Evolutionary conservation across 768 basidiomycete genomes (phyloP), one percentile per base, ranked within the genome.

Genomic region (Lactarius trivialis): DNA sequence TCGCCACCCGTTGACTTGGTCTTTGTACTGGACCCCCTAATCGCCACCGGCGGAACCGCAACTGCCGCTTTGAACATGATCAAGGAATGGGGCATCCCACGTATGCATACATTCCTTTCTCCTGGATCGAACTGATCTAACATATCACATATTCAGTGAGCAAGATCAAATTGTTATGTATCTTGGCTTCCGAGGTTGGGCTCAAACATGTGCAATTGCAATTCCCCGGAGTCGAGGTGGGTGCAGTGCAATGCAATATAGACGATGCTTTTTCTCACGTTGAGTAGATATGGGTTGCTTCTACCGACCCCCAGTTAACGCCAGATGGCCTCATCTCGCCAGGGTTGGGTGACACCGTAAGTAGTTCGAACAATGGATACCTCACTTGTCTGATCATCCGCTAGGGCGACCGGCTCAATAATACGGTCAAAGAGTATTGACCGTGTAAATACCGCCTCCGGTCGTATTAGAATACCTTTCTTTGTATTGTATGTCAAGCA

Each of bases 41-140:
- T 98, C 68, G 96, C 96, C 0, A 98, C 96, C 3, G 96, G 94
- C 56, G 91, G 93, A 12, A 98, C 96, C 4, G 93, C 91, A 2
- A 81, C 82, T 65, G 94, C 96, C 19, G 95, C 95, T 9, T 72
- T 98, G 59, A 70, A 81, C 55, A 98, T 97, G 92, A 80, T 96
- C 56, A 68, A 79, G 2, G 92, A 92, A 58, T 92, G 90, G 91
- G 90, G 91, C 32, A 79, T 91, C 67, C 78, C 86, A 17, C 61
- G 91, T 89, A 67, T 65, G 81, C 63, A 24, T 17, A 0, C 17
- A 6, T 50, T 17, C 34, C 32, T 30, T 54, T 55, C 37, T 37
- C 30, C 45, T 21, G 54, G 6, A 36, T 26, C 37, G 17, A 7
- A 36, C 51, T 4, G 28, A 43, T 45, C 26, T 32, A 48, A 48